A percentile compares a stretch with the other conserved stretches of the same genome.
Conservation (phyloP, 2,329 filamentous ascomycete genomes). For the Rhexocercosporidium sp. region DNA sequence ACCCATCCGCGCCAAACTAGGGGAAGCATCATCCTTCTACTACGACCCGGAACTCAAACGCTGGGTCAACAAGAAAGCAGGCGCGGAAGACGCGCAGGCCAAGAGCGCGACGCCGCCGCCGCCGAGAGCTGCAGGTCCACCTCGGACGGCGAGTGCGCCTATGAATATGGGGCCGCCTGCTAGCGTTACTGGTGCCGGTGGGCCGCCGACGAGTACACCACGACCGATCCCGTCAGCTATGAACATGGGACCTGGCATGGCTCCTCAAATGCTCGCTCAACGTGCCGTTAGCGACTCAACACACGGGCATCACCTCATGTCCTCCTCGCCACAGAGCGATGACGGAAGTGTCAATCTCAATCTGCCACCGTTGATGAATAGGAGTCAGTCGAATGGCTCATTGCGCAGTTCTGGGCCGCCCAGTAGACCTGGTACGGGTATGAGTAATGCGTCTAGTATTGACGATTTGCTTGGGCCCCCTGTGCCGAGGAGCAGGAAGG, state of each 20-base stretch:
- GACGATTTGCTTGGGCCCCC: slow-evolving; percentile 87
- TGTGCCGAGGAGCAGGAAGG: slow-evolving; percentile 67
- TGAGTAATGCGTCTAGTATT: slow-evolving; percentile 93
- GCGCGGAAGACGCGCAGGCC: slow-evolving; percentile 62
- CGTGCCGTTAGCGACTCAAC: slow-evolving; percentile 16
- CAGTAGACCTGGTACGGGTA: slow-evolving; percentile 73
- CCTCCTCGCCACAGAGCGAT: neutral
- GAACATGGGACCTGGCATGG: neutral
- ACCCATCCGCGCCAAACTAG: slow-evolving; percentile 90
- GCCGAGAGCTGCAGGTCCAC: slow-evolving; percentile 61
- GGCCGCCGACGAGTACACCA: slow-evolving; percentile 12
- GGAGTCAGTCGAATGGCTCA: slow-evolving; percentile 35
- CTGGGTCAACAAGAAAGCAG: slow-evolving; percentile 95
- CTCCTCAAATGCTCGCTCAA: slow-evolving; percentile 13
- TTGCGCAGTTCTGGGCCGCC: slow-evolving; percentile 21
- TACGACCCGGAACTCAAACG: slow-evolving; percentile 96
- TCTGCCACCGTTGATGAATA: slow-evolving; percentile 33
- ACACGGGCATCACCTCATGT: neutral
- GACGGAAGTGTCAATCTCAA: slow-evolving; percentile 3
- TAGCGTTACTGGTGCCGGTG: neutral
- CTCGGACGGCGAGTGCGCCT: slow-evolving; percentile 39
- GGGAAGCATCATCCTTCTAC: slow-evolving; percentile 90
- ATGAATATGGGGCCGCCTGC: slow-evolving; percentile 5
- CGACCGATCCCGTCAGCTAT: slow-evolving; percentile 3
- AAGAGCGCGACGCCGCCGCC: slow-evolving; percentile 78